A percentile compares a stretch with the other conserved stretches of the same genome.
These are phyloP conservation scores for Candida germanica DNA, from an alignment of 805 yeast genomes.

Conservation along the genomic window DNA sequence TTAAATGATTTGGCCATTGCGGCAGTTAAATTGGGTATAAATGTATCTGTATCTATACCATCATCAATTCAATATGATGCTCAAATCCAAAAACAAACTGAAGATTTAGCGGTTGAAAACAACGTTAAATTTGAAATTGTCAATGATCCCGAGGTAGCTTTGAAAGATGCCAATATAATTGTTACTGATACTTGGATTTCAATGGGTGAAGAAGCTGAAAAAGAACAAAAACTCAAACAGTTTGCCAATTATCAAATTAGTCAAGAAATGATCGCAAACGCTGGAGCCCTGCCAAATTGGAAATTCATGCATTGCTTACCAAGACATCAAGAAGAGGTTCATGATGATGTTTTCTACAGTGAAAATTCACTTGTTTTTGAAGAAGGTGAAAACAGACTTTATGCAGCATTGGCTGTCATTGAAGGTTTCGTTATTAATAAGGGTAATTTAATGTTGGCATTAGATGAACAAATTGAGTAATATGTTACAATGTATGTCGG, in stretches of 20 bases:
- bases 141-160: conserved; percentile 74
- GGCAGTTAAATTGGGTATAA: conserved; percentile 77
- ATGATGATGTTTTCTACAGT: conserved; percentile 88
- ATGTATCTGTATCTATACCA: conserved; percentile 84
- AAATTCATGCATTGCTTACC: conserved; percentile 98
- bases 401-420: conserved; percentile 92
- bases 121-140: conserved; percentile 47
- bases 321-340: conserved; percentile 90
- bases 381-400: conserved; percentile 94
- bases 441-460: conserved; percentile 49
- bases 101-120: conserved; percentile 48
- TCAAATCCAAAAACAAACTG: conserved; percentile 53
- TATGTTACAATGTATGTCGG: no score
- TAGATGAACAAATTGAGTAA: conserved; percentile 7
- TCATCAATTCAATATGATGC: conserved; percentile 60
- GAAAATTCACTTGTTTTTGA: conserved; percentile 79
- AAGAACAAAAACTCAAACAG: conserved; percentile 65
- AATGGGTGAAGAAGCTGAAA: conserved; percentile 94
- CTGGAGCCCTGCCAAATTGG: conserved; percentile 64
- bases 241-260: conserved; percentile 87
- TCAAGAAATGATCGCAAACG: conserved; percentile 53
- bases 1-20: conserved; percentile 92
- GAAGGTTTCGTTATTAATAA: conserved; percentile 87
- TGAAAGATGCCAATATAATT: conserved; percentile 69
- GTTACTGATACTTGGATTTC: conserved; percentile 98